Evolutionary conservation across 108 stramenopile genomes (phyloP).

Genomic region (Conticribra guillardii): DNA sequence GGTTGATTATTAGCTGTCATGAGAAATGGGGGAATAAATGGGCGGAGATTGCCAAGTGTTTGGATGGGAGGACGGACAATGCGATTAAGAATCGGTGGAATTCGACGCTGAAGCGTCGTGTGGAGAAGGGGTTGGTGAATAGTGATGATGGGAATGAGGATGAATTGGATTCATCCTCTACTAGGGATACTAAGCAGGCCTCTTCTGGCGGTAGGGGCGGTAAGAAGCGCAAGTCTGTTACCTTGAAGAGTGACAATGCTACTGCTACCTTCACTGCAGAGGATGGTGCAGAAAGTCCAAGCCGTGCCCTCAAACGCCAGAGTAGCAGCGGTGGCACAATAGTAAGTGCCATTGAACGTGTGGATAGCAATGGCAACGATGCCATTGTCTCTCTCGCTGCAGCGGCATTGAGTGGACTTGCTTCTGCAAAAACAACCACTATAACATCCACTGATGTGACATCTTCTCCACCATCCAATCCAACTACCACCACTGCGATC

Average conservation of each 20-base stretch:
- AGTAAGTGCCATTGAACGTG: slow-evolving; percentile 35
- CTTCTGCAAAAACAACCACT: slow-evolving; percentile 8
- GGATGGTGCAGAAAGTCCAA: neutral
- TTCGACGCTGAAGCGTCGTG: slow-evolving; percentile 77
- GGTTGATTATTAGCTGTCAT: slow-evolving; percentile 80
- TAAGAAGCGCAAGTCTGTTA: slow-evolving; percentile 35
- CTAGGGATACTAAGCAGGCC: too few species aligned
- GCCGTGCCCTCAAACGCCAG: too few species aligned
- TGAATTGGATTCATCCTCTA: neutral
- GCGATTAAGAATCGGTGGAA: slow-evolving; percentile 99
- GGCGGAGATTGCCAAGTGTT: slow-evolving; percentile 95
- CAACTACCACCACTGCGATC: neutral
- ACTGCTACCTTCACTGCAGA: slow-evolving; percentile 1
- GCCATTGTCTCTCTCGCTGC: slow-evolving; percentile 27
- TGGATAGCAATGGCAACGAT: slow-evolving; percentile 38
- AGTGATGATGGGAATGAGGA: slow-evolving; percentile 7
- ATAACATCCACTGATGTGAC: neutral
- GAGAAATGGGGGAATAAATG: slow-evolving; percentile 87
- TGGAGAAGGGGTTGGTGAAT: neutral
- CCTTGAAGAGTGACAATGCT: neutral
- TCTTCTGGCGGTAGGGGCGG: neutral
- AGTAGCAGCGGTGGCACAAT: too few species aligned
- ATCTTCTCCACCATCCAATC: neutral
- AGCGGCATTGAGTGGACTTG: slow-evolving; percentile 42
- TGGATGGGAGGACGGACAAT: slow-evolving; percentile 96